These are phyloP conservation scores for Kondoa malvinella DNA, from an alignment of 768 basidiomycete species.

Conservation along the genomic window DNA sequence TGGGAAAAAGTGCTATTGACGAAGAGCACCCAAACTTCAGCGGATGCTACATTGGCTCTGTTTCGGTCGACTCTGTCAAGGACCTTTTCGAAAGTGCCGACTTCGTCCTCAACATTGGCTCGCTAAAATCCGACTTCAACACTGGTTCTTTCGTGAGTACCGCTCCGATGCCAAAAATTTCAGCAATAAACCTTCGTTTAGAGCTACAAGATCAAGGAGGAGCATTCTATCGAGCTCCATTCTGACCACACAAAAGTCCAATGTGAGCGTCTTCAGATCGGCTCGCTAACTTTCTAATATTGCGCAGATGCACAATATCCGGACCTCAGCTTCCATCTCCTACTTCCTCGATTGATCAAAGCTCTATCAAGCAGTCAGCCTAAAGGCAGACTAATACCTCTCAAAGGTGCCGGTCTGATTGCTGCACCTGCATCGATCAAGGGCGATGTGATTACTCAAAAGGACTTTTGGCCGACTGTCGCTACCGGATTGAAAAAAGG, in stretches of 20 bases:
- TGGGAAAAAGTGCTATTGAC: slow-evolving; percentile 55
- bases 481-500: slow-evolving; percentile 14
- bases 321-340: slow-evolving; percentile 27
- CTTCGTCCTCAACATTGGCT: slow-evolving; percentile 48
- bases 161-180: slow-evolving; percentile 45
- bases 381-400: slow-evolving; percentile 14
- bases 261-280: slow-evolving; percentile 15
- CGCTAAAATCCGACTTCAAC: slow-evolving; percentile 53
- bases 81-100: slow-evolving; percentile 57
- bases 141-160: slow-evolving; percentile 72
- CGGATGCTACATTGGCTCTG: slow-evolving; percentile 57
- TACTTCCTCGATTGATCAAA: slow-evolving; percentile 27
- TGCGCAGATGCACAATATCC: slow-evolving; percentile 30
- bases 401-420: slow-evolving; percentile 13
- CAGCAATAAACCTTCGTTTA: neutral
- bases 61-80: slow-evolving; percentile 50
- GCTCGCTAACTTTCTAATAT: slow-evolving; percentile 31
- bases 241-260: slow-evolving; percentile 42
- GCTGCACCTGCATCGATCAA: slow-evolving; percentile 26
- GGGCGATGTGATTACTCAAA: slow-evolving; percentile 42
- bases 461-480: slow-evolving; percentile 70
- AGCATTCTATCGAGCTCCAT: slow-evolving; percentile 35
- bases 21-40: slow-evolving; percentile 59
- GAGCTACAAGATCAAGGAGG: slow-evolving; percentile 16
- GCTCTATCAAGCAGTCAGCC: slow-evolving; percentile 1